Conservation (phyloP, 2,329 filamentous ascomycete genomes). For the Botryotinia calthae region DNA sequence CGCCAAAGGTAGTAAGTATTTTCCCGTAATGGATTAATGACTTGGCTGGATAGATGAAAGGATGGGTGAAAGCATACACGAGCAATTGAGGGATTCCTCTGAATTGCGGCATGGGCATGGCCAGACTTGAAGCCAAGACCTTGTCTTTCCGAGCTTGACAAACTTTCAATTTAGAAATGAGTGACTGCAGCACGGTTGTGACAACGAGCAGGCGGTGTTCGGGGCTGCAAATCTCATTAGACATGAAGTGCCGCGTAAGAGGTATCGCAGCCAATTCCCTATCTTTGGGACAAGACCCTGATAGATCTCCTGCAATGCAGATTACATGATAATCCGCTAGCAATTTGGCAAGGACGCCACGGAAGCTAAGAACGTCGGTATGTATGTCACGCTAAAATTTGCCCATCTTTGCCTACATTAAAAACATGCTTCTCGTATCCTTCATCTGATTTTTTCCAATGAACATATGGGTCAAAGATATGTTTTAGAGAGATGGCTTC, state of each 20-base stretch:
- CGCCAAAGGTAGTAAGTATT: neutral
- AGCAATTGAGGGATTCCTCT: neutral
- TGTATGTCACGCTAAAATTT: neutral
- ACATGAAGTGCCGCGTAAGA: neutral
- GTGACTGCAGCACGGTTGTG: neutral
- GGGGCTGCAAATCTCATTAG: neutral
- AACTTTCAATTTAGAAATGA: neutral
- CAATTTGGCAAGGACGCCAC: neutral
- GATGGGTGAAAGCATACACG: neutral
- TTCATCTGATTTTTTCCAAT: neutral
- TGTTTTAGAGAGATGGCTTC: neutral
- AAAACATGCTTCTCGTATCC: neutral
- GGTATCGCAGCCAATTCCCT: neutral
- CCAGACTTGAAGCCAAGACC: neutral
- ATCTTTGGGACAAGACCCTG: conserved; percentile 2
- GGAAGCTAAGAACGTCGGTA: neutral
- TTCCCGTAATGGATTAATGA: neutral
- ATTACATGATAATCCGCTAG: neutral
- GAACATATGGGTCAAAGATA: neutral
- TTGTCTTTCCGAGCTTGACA: neutral
- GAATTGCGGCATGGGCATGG: neutral
- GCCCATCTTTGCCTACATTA: neutral
- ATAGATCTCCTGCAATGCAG: neutral
- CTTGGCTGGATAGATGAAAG: neutral
- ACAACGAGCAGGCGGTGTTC: neutral